Percentiles rank a stretch among this genome's conserved stretches.
Conservation (phyloP, 345 rosid genomes). For the Salix suchowensis region DNA sequence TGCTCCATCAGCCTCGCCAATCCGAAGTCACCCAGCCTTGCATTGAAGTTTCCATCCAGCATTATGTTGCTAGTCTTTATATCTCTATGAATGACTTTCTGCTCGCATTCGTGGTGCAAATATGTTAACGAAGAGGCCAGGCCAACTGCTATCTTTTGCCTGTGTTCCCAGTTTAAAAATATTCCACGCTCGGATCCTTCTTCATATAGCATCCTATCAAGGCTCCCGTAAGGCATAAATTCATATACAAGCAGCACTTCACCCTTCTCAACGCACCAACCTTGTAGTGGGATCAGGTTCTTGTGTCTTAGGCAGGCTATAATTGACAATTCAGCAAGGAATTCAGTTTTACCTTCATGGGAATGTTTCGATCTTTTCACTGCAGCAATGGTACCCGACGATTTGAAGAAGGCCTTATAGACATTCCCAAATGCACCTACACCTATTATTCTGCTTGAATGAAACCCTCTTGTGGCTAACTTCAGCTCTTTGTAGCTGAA, state of each 20-base stretch:
- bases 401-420: conserved; percentile 59
- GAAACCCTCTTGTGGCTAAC: conserved; percentile 76
- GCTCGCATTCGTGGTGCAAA: conserved; percentile 93
- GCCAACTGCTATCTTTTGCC: conserved; percentile 71
- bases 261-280: conserved; percentile 89
- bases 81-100: conserved; percentile 90
- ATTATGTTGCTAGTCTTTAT: conserved; percentile 82
- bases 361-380: conserved; percentile 83
- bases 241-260: conserved; percentile 88
- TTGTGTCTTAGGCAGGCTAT: conserved; percentile 93
- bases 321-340: conserved; percentile 73
- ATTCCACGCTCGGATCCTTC: conserved; percentile 37
- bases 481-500: conserved; percentile 71
- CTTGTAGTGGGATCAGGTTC: conserved; percentile 79
- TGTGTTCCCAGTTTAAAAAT: conserved; percentile 55
- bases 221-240: conserved; percentile 91
- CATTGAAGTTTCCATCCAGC: conserved; percentile 80
- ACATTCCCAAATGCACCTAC: conserved; percentile 86
- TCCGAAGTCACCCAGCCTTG: conserved; percentile 90
- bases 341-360: conserved; percentile 80
- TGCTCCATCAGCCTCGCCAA: conserved; percentile 92
- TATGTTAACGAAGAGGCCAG: conserved; percentile 74
- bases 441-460: conserved; percentile 75
- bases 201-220: conserved; percentile 68
- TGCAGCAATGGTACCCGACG: conserved; percentile 59